A percentile compares a stretch with the other conserved stretches of the same genome.
Evolutionary conservation across 345 rosid genomes (phyloP).

Genomic region (Physaria fendleri): DNA sequence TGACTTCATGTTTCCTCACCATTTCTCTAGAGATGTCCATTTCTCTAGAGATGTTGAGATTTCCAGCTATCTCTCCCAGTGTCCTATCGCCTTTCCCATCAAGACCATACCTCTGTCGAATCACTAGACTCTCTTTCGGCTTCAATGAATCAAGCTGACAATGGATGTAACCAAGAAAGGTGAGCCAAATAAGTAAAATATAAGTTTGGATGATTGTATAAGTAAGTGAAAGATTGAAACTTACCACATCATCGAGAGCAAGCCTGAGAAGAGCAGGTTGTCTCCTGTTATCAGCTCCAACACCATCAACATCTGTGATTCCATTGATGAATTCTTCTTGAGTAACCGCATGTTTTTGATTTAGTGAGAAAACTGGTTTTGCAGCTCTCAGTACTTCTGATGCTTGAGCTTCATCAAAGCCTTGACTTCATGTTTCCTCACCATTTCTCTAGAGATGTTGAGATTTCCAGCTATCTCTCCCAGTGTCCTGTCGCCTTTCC

Average conservation of each 20-base stretch:
- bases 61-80: constrained; percentile 84
- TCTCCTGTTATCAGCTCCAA: constrained; percentile 57
- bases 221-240: not conserved
- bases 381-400: constrained; percentile 84
- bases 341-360: constrained; percentile 62
- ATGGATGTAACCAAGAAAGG: not conserved
- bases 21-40: constrained; percentile 98
- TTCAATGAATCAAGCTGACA: constrained; percentile 78
- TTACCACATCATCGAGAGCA: constrained; percentile 96
- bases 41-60: constrained; percentile 89
- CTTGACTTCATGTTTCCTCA: constrained; percentile 90
- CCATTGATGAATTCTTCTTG: constrained; percentile 83
- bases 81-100: constrained; percentile 96
- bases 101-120: constrained; percentile 86
- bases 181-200: not conserved
- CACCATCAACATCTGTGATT: constrained; percentile 63
- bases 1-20: constrained; percentile 94
- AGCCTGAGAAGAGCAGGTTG: constrained; percentile 89
- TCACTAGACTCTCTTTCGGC: constrained; percentile 92
- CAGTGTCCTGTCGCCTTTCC: constrained; percentile 85
- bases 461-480: constrained; percentile 93
- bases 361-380: constrained; percentile 62
- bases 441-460: constrained; percentile 96
- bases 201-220: not conserved
- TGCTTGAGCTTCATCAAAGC: constrained; percentile 97